Evolutionary conservation across 805 yeast genomes (phyloP).

Genomic region (Nakazawaea holstii): DNA sequence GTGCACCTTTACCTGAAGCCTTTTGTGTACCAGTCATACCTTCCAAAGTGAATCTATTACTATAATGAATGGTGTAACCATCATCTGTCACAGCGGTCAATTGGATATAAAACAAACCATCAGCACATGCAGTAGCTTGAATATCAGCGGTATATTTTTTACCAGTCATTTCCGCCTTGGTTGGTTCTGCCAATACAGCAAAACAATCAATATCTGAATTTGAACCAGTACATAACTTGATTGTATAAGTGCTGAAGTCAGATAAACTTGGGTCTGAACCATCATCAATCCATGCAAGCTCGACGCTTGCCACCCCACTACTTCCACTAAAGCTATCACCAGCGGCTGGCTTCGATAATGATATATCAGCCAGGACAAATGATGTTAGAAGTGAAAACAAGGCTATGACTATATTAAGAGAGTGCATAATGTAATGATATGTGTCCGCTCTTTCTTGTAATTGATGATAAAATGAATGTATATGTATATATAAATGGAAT

Average conservation of each 20-base stretch:
- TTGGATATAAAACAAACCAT: conserved; percentile 75
- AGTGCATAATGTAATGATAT: not conserved
- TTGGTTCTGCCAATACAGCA: conserved; percentile 21
- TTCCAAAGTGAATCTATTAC: conserved; percentile 56
- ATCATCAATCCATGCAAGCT: conserved; percentile 55
- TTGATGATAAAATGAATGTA: no score
- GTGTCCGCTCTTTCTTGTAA: no score
- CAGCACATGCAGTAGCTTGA: conserved; percentile 39
- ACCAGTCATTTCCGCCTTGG: conserved; percentile 26
- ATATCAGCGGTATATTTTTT: conserved; percentile 37
- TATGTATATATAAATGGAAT: no score
- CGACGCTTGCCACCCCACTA: conserved; percentile 28
- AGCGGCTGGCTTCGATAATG: conserved; percentile 33
- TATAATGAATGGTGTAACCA: conserved; percentile 58
- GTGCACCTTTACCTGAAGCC: conserved; percentile 43
- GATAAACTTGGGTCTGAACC: conserved; percentile 41
- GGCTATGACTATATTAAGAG: not conserved
- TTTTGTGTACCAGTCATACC: conserved; percentile 66
- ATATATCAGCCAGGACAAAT: conserved; percentile 38
- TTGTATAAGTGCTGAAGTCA: conserved; percentile 38
- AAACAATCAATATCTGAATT: conserved; percentile 40
- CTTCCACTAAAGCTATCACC: conserved; percentile 35
- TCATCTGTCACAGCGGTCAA: conserved; percentile 40
- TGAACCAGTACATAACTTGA: conserved; percentile 67
- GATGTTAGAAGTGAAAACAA: not conserved